Evolutionary conservation across 2,329 filamentous ascomycete genomes (phyloP), one percentile per base, ranked within the genome.

Genomic region (Neonectria punicea): DNA sequence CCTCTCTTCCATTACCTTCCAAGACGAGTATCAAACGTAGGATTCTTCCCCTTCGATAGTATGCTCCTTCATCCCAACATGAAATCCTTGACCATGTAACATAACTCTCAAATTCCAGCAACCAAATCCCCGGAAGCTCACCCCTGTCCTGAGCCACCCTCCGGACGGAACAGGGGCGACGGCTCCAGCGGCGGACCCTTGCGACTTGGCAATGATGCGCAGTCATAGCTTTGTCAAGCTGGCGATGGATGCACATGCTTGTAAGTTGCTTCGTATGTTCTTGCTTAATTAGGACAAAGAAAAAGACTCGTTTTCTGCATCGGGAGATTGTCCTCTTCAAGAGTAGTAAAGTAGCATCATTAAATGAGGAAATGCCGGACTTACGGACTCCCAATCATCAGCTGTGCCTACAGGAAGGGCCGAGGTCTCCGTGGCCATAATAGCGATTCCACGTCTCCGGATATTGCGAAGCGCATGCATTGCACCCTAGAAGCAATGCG

Each of bases 171-270:
- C 30, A 51, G n/a, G 49, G 49, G n/a, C 20, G 10, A 5, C 49
- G 49, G 49, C 30, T 51, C n/a, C 22, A 10, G n/a, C 47, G 47
- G 47, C 28, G 49, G 32, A 34, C 43, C 54, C 43, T 57, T 14
- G 18, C 30, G 8, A 5, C 41, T 57, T 47, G 30, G 30, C 54
- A 14, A 13, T 22, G 39, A 46, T 36, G 41, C 41, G 9, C 41
- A 57, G 43, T 36, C 18, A 57, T 43, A 25, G n/a, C 41, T 56
- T 56, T 56, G 39, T 49, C 20, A 47, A 34, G 9, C 28, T 18
- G 39, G 2, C 16, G 25, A 46, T 20, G n/a, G 30, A 22, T 13
- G 20, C 30, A 25, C 18, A 49, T 47, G 54, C 14, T 25, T 25
- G 25, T 25, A 25, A 25, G 25, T 25, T 25, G 25, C 25, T 25